Percentiles rank a stretch among this genome's conserved stretches.
These are phyloP conservation scores for Sisymbrium irio DNA, from an alignment of 345 rosid species.

Conservation along the genomic window DNA sequence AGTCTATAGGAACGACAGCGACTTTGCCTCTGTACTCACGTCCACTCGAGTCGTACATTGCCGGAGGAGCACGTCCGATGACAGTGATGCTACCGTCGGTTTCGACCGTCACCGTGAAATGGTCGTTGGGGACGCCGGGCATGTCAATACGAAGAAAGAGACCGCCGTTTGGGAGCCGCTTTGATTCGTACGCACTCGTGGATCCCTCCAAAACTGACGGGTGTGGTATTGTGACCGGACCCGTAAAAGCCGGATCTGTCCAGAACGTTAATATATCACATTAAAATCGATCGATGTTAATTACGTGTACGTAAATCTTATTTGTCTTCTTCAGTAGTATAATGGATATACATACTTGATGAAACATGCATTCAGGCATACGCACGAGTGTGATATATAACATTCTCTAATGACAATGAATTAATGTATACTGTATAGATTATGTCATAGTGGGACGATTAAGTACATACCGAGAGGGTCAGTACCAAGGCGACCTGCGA, in stretches of 20 bases:
- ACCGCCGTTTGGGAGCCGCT: conserved; percentile 28
- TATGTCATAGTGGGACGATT: not conserved
- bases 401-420: not conserved
- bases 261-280: not conserved
- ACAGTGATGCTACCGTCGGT: not conserved
- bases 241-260: conserved; percentile 23
- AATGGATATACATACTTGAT: not conserved
- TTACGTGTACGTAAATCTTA: not conserved
- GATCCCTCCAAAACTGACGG: conserved; percentile 31
- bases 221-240: not conserved
- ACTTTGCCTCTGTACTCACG: conserved; percentile 16
- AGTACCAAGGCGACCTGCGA: conserved; percentile 11
- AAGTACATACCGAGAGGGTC: conserved; percentile 20
- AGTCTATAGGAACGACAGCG: conserved; percentile 3
- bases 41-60: not conserved
- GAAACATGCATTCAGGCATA: not conserved
- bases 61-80: conserved; percentile 17
- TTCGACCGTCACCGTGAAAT: not conserved
- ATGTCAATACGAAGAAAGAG: conserved; percentile 29
- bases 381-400: not conserved
- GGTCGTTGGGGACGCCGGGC: conserved; percentile 25
- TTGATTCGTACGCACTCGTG: conserved; percentile 11
- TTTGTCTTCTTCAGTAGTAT: not conserved
- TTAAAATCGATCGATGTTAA: not conserved
- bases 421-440: not conserved